A percentile compares a stretch with the other conserved stretches of the same genome.
These are phyloP conservation scores for Scenedesmus sp. DNA, from an alignment of 163 green algal species.

Conservation along the genomic window DNA sequence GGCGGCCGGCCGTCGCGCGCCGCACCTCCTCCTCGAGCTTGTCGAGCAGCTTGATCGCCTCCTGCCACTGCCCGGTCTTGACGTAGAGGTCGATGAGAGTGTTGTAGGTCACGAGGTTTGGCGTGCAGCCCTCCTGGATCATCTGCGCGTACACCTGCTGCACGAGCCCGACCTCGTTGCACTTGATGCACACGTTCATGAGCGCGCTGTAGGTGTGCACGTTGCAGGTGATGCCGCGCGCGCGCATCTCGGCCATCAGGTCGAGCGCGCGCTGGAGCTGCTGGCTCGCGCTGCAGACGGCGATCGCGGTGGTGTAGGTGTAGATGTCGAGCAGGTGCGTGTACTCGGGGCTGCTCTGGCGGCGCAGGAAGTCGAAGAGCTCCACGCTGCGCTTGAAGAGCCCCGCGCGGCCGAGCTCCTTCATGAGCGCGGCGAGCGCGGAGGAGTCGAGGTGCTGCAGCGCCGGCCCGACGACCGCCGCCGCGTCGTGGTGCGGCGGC, in stretches of 20 bases:
- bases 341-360: slow-evolving; percentile 54
- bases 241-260: slow-evolving; percentile 72
- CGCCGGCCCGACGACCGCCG: background rate
- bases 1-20: too few species aligned
- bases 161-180: slow-evolving; percentile 69
- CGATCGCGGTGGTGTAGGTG: slow-evolving; percentile 73
- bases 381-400: slow-evolving; percentile 66
- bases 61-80: slow-evolving; percentile 71
- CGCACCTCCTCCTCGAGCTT: slow-evolving; percentile 64
- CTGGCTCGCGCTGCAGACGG: slow-evolving; percentile 48
- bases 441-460: slow-evolving; percentile 83
- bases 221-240: slow-evolving; percentile 74
- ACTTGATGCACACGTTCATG: slow-evolving; percentile 80
- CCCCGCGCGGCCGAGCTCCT: slow-evolving; percentile 79
- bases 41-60: slow-evolving; percentile 79
- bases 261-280: slow-evolving; percentile 70
- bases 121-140: slow-evolving; percentile 67
- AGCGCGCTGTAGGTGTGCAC: slow-evolving; percentile 77
- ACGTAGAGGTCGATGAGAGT: slow-evolving; percentile 79
- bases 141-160: slow-evolving; percentile 73
- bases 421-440: slow-evolving; percentile 82
- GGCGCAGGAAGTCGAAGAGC: slow-evolving; percentile 85
- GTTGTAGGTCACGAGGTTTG: slow-evolving; percentile 83
- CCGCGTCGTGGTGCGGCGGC: slow-evolving; percentile 25
- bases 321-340: slow-evolving; percentile 71